Conservation (phyloP, 192 early-diverging fungal species). For the Obelidium mucronatum region DNA sequence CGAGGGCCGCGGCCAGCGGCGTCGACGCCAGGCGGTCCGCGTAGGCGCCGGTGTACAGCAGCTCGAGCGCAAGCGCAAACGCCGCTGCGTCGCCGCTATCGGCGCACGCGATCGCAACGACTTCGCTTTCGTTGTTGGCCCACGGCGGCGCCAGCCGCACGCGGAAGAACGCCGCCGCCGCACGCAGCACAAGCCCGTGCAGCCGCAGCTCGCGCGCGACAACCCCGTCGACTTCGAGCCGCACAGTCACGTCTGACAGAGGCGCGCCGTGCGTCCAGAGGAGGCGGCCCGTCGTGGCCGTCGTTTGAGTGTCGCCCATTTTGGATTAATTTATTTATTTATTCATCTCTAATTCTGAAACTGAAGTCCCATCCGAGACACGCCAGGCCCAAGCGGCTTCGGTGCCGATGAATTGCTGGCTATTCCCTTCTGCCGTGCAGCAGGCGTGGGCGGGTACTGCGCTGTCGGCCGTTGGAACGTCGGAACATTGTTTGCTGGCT, state of each 20-base stretch:
- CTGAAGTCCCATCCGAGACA: too few species aligned
- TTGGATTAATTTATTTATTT: too few species aligned
- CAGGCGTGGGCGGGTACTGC: too few species aligned
- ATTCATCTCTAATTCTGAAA: too few species aligned
- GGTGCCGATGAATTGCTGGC: too few species aligned
- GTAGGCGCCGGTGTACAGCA: conserved; percentile 24
- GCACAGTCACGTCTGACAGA: not conserved
- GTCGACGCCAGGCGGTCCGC: not conserved
- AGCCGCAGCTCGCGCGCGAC: not conserved
- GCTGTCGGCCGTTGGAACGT: too few species aligned
- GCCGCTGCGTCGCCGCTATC: not conserved
- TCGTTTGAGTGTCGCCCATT: too few species aligned
- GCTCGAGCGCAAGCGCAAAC: conserved; percentile 6
- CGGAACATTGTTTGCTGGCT: too few species aligned
- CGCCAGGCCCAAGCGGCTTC: too few species aligned
- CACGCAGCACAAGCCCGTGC: conserved; percentile 12
- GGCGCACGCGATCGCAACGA: not conserved
- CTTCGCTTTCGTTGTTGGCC: not conserved
- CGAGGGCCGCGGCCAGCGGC: not conserved
- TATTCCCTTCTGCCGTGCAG: too few species aligned
- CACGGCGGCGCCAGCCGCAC: conserved; percentile 14
- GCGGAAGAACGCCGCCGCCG: conserved; percentile 16
- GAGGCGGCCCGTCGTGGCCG: not conserved
- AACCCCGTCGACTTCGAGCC: not conserved
- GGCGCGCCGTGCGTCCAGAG: not conserved